These are phyloP conservation scores for Raphanus hybrid DNA, from an alignment of 441 rosid species.

Conservation along the genomic window DNA sequence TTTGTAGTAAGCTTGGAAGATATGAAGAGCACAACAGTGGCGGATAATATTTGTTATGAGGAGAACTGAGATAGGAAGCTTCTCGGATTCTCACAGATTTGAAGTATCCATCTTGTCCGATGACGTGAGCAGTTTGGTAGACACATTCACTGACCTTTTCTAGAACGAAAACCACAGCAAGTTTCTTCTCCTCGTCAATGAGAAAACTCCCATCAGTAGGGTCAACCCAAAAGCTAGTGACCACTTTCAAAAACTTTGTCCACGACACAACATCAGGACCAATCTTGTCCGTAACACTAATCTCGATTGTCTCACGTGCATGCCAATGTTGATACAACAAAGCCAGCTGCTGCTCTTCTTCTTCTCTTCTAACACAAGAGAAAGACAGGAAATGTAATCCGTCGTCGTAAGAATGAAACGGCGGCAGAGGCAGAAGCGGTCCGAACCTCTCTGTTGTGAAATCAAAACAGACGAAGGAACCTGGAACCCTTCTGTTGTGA, in stretches of 20 bases:
- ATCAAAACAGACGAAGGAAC: not conserved
- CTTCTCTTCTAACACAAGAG: not conserved
- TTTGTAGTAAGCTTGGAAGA: too few species aligned
- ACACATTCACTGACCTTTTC: not conserved
- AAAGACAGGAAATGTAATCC: not conserved
- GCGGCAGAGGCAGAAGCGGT: not conserved
- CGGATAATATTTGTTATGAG: too few species aligned
- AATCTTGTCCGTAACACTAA: slow-evolving; percentile 1
- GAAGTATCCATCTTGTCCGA: not conserved
- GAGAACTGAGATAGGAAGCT: not conserved
- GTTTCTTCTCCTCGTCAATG: not conserved
- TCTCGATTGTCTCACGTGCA: not conserved
- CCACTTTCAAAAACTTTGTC: not conserved
- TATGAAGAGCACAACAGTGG: too few species aligned
- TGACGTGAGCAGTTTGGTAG: not conserved
- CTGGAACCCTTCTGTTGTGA: too few species aligned
- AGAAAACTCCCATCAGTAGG: not conserved
- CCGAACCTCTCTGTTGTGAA: not conserved
- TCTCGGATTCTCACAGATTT: slow-evolving; percentile 17
- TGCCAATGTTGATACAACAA: not conserved
- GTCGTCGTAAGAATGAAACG: not conserved
- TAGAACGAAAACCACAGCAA: not conserved
- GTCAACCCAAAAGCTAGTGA: not conserved
- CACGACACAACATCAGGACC: not conserved
- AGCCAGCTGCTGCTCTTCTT: not conserved